phyloP scores from a whole-genome alignment of 1,139 yeast species.

The Pichia terricola region DNA sequence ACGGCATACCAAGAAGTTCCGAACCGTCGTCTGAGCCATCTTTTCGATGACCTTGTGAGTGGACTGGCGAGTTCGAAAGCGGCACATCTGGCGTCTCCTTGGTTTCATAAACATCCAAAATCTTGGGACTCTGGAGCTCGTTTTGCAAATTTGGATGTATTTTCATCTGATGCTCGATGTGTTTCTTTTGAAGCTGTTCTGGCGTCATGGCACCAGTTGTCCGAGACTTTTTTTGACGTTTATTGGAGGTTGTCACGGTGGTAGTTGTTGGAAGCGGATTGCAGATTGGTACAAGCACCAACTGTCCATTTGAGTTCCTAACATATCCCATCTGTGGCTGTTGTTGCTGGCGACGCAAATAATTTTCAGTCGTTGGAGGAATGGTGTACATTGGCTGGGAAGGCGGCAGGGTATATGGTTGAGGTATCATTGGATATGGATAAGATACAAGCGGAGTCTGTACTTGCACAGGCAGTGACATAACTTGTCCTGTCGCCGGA shows the following conservation, averaged over 20 bases:
- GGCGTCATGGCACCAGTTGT: not conserved
- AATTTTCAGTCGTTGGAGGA: no score
- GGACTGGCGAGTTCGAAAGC: no score
- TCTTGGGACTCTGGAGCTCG: constrained; percentile 2
- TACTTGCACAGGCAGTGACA: not conserved
- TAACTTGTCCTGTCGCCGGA: constrained; percentile 3
- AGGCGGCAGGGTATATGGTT: not conserved
- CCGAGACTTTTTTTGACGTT: no score
- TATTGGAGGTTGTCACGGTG: no score
- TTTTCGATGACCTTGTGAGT: no score
- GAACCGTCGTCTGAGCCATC: no score
- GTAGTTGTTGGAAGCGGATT: no score
- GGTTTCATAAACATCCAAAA: constrained; percentile 6
- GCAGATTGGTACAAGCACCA: not conserved
- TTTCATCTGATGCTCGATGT: constrained; percentile 6
- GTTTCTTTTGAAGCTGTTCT: constrained; percentile 6
- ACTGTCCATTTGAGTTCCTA: not conserved
- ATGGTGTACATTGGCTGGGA: no score
- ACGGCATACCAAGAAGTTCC: no score
- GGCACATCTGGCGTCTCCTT: no score
- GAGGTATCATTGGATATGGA: not conserved
- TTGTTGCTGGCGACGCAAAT: not conserved
- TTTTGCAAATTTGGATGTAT: constrained; percentile 6
- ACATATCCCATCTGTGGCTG: not conserved
- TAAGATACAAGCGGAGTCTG: not conserved